phyloP scores from a whole-genome alignment of 2,329 filamentous ascomycete species.

The Fusarium incarnatum region DNA sequence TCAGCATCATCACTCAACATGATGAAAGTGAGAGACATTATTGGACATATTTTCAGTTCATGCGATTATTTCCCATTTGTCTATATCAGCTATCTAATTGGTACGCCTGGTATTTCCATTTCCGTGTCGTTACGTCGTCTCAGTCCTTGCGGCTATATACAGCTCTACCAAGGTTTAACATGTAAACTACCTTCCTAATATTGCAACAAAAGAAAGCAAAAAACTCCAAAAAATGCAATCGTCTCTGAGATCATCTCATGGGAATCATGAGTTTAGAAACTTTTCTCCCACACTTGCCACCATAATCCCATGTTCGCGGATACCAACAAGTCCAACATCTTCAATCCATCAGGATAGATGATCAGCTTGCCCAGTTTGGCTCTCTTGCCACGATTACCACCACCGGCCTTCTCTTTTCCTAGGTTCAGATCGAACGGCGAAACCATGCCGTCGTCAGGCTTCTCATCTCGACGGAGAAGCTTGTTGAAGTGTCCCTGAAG shows the following conservation, averaged over 20 bases:
- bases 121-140: constrained; percentile 37
- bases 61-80: not conserved
- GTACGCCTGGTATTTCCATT: constrained; percentile 22
- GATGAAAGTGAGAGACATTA: not conserved
- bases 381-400: constrained; percentile 84
- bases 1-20: not conserved
- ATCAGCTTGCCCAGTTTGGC: constrained; percentile 96
- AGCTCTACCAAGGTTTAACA: constrained; percentile 30
- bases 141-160: constrained; percentile 23
- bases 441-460: constrained; percentile 53
- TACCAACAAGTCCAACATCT: constrained; percentile 94
- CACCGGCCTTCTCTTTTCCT: constrained; percentile 85
- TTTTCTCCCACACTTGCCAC: constrained; percentile 87
- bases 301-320: constrained; percentile 92
- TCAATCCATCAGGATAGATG: constrained; percentile 86
- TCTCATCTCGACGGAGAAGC: constrained; percentile 52
- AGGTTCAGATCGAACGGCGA: constrained; percentile 75
- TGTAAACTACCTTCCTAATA: constrained; percentile 9
- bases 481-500: constrained; percentile 59
- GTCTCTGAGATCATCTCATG: not conserved
- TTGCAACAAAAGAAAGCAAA: constrained; percentile 1
- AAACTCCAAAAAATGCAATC: constrained; percentile 24
- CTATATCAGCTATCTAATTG: not conserved
- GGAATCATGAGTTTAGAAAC: constrained; percentile 47
- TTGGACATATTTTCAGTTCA: not conserved